These are phyloP conservation scores for Lachnellula arida DNA, from an alignment of 2,329 filamentous ascomycete species.

Conservation along the genomic window DNA sequence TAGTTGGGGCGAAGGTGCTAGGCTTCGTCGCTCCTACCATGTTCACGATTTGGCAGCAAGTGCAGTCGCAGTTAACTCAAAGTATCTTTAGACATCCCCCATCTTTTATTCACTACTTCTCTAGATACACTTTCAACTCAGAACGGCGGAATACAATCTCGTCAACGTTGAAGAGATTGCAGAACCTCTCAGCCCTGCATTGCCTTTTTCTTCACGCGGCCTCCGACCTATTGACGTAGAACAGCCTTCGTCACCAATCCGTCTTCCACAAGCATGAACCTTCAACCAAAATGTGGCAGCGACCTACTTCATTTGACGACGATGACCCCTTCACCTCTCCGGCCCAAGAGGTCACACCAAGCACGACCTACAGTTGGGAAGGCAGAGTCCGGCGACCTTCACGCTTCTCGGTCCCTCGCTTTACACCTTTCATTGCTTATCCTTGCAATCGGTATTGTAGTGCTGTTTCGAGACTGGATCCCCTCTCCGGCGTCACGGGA, in stretches of 20 bases:
- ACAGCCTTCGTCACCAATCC: too few species aligned
- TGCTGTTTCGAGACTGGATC: conserved; percentile 5
- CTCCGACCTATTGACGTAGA: too few species aligned
- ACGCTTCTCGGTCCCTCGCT: conserved; percentile 17
- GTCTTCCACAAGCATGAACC: background rate
- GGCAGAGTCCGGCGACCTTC: conserved; percentile 12
- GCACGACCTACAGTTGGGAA: conserved; percentile 16
- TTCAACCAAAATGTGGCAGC: conserved; percentile 17
- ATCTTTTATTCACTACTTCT: too few species aligned
- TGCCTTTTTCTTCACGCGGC: background rate
- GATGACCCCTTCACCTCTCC: conserved; percentile 25
- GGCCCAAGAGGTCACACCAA: conserved; percentile 2
- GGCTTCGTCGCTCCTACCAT: too few species aligned
- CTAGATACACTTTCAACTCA: too few species aligned
- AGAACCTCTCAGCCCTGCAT: background rate
- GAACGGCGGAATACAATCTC: too few species aligned
- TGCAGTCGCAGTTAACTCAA: too few species aligned
- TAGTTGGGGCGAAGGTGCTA: too few species aligned
- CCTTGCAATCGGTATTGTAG: conserved; percentile 7
- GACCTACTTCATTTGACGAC: conserved; percentile 16
- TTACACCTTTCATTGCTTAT: conserved; percentile 13
- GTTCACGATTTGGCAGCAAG: too few species aligned
- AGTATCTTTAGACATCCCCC: too few species aligned
- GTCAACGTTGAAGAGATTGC: too few species aligned
- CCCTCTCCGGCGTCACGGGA: background rate